Conservation (phyloP, 129 eudicot species). For the Flaveria robusta region DNA sequence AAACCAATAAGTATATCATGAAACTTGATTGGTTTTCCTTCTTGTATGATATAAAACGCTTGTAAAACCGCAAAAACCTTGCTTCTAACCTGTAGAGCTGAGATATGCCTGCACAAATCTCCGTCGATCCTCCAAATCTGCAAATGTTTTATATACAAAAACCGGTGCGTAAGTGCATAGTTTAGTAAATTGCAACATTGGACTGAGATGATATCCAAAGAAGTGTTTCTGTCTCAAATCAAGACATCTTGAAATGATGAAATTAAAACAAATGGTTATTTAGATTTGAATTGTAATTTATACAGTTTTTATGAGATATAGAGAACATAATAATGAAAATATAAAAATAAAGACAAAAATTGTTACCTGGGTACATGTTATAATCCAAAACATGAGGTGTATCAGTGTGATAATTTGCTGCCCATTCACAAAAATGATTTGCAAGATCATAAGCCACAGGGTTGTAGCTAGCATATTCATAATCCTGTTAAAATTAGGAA, state of each 20-base stretch:
- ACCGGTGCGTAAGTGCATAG: background rate
- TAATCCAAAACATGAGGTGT: slow-evolving; percentile 81
- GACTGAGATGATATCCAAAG: background rate
- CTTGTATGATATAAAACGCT: background rate
- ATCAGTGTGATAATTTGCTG: slow-evolving; percentile 83
- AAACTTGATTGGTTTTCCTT: background rate
- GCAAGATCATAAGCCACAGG: slow-evolving; percentile 87
- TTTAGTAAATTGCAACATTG: background rate
- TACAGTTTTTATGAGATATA: background rate
- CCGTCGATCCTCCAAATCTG: slow-evolving; percentile 73
- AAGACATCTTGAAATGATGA: background rate
- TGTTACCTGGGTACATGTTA: slow-evolving; percentile 68
- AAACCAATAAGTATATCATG: background rate
- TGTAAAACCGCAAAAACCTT: background rate
- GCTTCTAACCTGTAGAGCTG: slow-evolving; percentile 61
- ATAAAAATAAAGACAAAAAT: background rate
- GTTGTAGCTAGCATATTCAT: slow-evolving; percentile 90
- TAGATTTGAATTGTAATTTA: background rate
- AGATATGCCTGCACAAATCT: slow-evolving; percentile 67
- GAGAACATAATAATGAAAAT: background rate
- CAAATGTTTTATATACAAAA: background rate
- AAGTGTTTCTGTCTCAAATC: background rate
- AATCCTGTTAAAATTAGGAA: slow-evolving; percentile 54
- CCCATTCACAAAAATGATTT: slow-evolving; percentile 88
- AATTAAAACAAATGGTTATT: background rate